Percentiles rank a stretch among this genome's conserved stretches.
These are phyloP conservation scores for Yamadazyma atlantica DNA, from an alignment of 1,139 yeast species.

Conservation along the genomic window DNA sequence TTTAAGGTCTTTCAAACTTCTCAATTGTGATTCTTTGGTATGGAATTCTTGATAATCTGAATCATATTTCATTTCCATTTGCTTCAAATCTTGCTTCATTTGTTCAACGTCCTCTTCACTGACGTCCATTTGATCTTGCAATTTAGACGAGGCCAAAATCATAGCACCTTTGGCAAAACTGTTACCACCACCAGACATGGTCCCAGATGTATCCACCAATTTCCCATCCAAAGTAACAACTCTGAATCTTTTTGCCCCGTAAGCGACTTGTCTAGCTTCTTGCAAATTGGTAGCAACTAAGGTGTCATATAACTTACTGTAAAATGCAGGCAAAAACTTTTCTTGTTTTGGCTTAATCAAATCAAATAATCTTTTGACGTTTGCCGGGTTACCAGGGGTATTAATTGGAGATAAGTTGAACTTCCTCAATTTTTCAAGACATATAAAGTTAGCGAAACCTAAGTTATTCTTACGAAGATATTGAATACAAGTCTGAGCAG, in stretches of 20 bases:
- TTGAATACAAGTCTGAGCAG: constrained; percentile 89
- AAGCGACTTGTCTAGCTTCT: constrained; percentile 88
- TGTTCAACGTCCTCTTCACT: constrained; percentile 61
- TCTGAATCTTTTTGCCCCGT: constrained; percentile 75
- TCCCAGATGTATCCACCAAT: constrained; percentile 91
- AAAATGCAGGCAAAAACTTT: constrained; percentile 83
- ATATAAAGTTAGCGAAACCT: constrained; percentile 88
- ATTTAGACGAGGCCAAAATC: constrained; percentile 41
- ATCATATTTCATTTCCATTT: constrained; percentile 57
- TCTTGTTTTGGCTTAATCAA: constrained; percentile 66
- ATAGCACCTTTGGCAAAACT: constrained; percentile 63
- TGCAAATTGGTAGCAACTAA: constrained; percentile 76
- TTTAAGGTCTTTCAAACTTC: constrained; percentile 57
- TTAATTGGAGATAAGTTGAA: constrained; percentile 60
- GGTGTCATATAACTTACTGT: constrained; percentile 82
- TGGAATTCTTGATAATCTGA: constrained; percentile 51
- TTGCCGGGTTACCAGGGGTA: constrained; percentile 67
- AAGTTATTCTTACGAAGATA: constrained; percentile 78
- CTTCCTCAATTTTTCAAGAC: constrained; percentile 70
- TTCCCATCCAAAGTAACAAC: constrained; percentile 95
- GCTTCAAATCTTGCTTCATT: constrained; percentile 52
- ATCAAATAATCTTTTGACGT: constrained; percentile 82
- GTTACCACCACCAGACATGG: constrained; percentile 96
- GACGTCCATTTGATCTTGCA: constrained; percentile 22
- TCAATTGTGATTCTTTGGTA: constrained; percentile 61